Evolutionary conservation across 2,329 filamentous ascomycete genomes (phyloP).

Genomic region (Beauveria australis): DNA sequence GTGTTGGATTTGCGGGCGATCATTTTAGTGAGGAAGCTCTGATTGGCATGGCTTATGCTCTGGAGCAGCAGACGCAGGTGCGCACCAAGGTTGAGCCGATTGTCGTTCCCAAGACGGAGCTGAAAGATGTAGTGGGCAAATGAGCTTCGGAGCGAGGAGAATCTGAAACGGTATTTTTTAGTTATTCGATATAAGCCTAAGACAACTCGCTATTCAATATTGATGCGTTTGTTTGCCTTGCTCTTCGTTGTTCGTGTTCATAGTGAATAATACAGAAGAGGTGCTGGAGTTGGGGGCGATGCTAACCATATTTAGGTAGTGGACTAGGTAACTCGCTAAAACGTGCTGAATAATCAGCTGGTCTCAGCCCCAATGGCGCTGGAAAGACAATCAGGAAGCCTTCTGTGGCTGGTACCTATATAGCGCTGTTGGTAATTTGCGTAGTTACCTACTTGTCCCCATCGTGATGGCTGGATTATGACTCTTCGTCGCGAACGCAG

Average conservation of each 20-base stretch:
- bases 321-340: neutral
- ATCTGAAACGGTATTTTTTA: neutral
- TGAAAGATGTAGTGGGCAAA: slow-evolving; percentile 18
- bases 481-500: neutral
- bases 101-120: slow-evolving; percentile 24
- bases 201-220: neutral
- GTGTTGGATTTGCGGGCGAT: slow-evolving; percentile 51
- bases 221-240: too few species aligned
- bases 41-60: slow-evolving; percentile 59
- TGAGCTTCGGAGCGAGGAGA: neutral
- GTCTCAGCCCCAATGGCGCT: too few species aligned
- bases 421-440: neutral
- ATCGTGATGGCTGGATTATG: neutral
- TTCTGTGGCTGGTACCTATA: neutral
- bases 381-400: too few species aligned
- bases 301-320: neutral
- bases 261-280: too few species aligned
- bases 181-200: neutral
- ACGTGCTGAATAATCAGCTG: slow-evolving; percentile 3
- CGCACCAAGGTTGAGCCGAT: slow-evolving; percentile 21
- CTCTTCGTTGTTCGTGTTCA: too few species aligned
- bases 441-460: neutral
- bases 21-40: slow-evolving; percentile 52
- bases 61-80: slow-evolving; percentile 48
- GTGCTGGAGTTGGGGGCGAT: too few species aligned